Percentiles rank a stretch among this genome's conserved stretches.
These are phyloP conservation scores for Pneumocystis oryctolagi DNA, from an alignment of 1,139 yeast genomes.

Conservation along the genomic window DNA sequence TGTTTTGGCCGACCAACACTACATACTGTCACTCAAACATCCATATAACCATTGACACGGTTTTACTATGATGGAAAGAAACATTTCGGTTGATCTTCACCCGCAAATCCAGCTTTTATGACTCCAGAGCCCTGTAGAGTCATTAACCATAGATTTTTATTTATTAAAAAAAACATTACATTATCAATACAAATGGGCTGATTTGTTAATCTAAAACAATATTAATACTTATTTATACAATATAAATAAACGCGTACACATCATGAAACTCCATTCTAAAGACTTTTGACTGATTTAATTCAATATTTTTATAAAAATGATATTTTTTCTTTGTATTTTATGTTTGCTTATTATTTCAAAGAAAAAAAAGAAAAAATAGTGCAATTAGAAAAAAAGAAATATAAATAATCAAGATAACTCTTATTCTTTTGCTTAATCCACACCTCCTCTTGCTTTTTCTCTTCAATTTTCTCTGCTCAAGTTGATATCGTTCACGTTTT, in stretches of 20 bases:
- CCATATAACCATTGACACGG: neutral
- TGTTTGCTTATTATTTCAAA: no score
- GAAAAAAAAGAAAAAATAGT: neutral
- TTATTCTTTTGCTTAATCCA: neutral
- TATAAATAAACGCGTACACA: neutral
- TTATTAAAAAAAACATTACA: neutral
- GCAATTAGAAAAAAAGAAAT: neutral
- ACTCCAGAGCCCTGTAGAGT: conserved; percentile 56
- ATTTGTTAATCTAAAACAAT: neutral
- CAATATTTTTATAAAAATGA: neutral
- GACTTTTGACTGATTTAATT: neutral
- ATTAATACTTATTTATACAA: neutral
- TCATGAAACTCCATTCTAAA: neutral
- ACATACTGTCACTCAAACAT: conserved; percentile 12
- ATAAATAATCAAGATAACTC: neutral
- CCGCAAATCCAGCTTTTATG: conserved; percentile 84
- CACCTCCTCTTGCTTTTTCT: neutral
- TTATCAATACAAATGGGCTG: conserved; percentile 8
- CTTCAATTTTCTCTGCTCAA: neutral
- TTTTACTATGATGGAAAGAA: conserved; percentile 33
- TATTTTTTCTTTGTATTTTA: no score
- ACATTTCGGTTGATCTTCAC: conserved; percentile 65
- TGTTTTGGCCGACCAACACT: conserved; percentile 75
- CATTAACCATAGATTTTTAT: neutral
- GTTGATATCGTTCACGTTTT: neutral